A percentile compares a stretch with the other conserved stretches of the same genome.
Evolutionary conservation across 352 stramenopile species (phyloP).

Genomic region (Globisporangium paroecandrum): DNA sequence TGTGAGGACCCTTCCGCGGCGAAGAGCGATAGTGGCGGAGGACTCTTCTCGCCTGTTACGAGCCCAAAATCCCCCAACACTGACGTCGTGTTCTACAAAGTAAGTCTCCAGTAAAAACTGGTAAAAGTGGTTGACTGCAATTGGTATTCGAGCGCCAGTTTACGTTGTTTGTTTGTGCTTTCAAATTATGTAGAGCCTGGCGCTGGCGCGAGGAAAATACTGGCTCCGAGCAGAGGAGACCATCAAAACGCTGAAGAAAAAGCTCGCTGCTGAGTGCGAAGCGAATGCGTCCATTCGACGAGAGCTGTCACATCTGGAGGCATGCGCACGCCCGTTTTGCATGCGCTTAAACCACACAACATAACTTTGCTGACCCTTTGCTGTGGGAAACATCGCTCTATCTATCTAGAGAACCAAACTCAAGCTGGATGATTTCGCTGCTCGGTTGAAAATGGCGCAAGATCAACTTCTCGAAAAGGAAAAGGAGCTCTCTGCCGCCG

Average conservation of each 20-base stretch:
- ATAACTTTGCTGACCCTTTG: background rate
- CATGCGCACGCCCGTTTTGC: background rate
- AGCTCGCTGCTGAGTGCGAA: constrained; percentile 2
- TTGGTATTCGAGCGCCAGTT: background rate
- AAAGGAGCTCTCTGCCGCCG: constrained; percentile 10
- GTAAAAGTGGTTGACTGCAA: background rate
- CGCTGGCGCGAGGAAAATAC: constrained; percentile 12
- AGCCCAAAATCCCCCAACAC: constrained; percentile 6
- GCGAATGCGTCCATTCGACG: background rate
- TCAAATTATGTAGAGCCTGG: constrained; percentile 1
- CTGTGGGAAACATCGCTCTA: too few relatives aligned
- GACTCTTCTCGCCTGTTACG: background rate
- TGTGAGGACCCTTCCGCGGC: background rate
- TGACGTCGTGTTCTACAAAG: constrained; percentile 9
- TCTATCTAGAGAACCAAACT: background rate
- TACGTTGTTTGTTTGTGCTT: background rate
- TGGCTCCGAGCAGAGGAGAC: constrained; percentile 13
- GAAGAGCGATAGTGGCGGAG: background rate
- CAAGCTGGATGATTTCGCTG: background rate
- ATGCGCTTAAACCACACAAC: background rate
- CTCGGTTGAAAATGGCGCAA: background rate
- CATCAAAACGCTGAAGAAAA: constrained; percentile 7
- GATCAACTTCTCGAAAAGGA: constrained; percentile 12
- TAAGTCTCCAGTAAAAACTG: background rate
- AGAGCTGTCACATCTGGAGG: constrained; percentile 5